A percentile compares a stretch with the other conserved stretches of the same genome.
These are phyloP conservation scores for Hypoxylon crocopeplum DNA, from an alignment of 495 filamentous ascomycete species.

Conservation along the genomic window DNA sequence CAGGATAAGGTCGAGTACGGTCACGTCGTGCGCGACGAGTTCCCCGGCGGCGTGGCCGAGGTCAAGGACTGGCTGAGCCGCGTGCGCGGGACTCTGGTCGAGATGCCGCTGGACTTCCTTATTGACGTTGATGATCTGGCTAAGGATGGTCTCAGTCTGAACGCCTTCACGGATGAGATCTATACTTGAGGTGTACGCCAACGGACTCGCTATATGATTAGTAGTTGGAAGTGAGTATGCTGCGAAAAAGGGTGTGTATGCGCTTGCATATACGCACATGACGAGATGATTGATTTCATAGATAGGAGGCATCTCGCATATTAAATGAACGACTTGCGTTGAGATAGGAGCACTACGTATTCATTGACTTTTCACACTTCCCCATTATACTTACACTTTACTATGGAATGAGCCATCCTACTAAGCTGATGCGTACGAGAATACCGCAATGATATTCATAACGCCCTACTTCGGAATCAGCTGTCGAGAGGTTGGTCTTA, in stretches of 20 bases:
- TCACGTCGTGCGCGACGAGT: constrained; percentile 85
- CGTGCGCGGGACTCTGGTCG: constrained; percentile 81
- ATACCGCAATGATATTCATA: too few relatives aligned
- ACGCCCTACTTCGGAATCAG: too few relatives aligned
- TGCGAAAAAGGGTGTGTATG: not conserved
- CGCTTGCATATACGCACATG: too few relatives aligned
- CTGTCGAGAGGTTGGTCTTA: too few relatives aligned
- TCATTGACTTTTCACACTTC: too few relatives aligned
- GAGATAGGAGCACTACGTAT: too few relatives aligned
- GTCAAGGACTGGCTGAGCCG: constrained; percentile 81
- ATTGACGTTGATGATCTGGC: constrained; percentile 85
- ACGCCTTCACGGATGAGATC: constrained; percentile 80
- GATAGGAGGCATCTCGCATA: too few relatives aligned
- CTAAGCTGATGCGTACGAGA: too few relatives aligned
- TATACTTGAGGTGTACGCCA: constrained; percentile 66
- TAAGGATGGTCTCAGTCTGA: constrained; percentile 79
- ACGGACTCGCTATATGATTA: not conserved
- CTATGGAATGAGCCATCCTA: too few relatives aligned
- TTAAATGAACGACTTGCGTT: too few relatives aligned
- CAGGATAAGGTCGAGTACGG: constrained; percentile 69
- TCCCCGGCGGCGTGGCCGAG: constrained; percentile 69
- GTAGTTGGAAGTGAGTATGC: not conserved
- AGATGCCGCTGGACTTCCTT: constrained; percentile 93
- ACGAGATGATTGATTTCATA: too few relatives aligned
- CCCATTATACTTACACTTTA: too few relatives aligned